These are phyloP conservation scores for Aspergillus diversus DNA, from an alignment of 495 filamentous ascomycete species.

Conservation along the genomic window DNA sequence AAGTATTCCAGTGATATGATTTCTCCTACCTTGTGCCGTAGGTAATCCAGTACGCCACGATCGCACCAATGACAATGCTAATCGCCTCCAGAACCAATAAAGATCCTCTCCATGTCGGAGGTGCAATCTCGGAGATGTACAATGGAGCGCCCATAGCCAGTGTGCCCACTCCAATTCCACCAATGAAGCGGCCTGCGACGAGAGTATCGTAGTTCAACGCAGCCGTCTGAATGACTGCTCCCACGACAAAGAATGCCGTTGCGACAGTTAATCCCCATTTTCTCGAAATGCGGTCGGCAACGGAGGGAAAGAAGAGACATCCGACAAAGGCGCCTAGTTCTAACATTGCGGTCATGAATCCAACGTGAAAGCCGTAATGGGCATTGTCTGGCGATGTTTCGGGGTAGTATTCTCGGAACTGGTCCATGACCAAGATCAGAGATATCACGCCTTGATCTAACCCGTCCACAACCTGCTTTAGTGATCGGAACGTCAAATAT, in stretches of 20 bases:
- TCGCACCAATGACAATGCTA: conserved; percentile 69
- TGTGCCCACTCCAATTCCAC: conserved; percentile 37
- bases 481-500: not conserved
- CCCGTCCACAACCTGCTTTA: not conserved
- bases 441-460: conserved; percentile 33
- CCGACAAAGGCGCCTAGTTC: conserved; percentile 33
- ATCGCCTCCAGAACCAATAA: conserved; percentile 69
- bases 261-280: conserved; percentile 33
- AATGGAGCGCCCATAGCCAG: conserved; percentile 51
- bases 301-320: conserved; percentile 29
- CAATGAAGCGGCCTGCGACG: conserved; percentile 32
- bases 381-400: conserved; percentile 20
- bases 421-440: conserved; percentile 30
- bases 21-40: conserved; percentile 57
- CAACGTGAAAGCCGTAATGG: conserved; percentile 24
- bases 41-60: conserved; percentile 71
- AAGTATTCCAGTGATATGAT: not conserved
- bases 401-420: conserved; percentile 29
- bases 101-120: conserved; percentile 64
- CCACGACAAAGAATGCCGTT: conserved; percentile 29
- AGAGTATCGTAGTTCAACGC: conserved; percentile 29
- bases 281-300: conserved; percentile 32
- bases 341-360: conserved; percentile 31
- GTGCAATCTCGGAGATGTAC: conserved; percentile 70
- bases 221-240: conserved; percentile 36